Evolutionary conservation across 768 basidiomycete genomes (phyloP).

Genomic region (Wakefieldia striispora): DNA sequence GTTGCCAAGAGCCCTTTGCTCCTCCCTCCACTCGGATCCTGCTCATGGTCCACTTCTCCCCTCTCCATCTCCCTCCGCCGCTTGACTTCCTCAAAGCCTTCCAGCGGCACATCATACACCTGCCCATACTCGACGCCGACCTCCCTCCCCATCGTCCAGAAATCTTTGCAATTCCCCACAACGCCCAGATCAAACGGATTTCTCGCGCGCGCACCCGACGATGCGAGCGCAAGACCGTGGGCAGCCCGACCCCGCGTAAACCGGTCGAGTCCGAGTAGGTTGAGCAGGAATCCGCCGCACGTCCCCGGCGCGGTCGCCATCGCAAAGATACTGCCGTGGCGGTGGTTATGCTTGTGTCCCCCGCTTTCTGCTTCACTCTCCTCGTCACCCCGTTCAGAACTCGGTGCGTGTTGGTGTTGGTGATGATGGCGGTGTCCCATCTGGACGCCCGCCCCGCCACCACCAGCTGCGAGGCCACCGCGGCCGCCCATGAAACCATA

Average conservation of each 20-base stretch:
- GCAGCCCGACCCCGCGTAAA: constrained; percentile 91
- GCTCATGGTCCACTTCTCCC: constrained; percentile 39
- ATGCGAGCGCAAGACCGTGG: constrained; percentile 75
- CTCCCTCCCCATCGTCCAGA: constrained; percentile 86
- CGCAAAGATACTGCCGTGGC: constrained; percentile 37
- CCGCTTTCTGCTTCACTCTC: constrained; percentile 35
- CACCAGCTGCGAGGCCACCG: constrained; percentile 60
- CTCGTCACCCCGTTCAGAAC: constrained; percentile 49
- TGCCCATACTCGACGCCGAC: constrained; percentile 88
- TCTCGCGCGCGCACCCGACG: constrained; percentile 51
- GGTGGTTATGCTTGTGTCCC: constrained; percentile 45
- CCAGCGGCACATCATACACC: constrained; percentile 84
- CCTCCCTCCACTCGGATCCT: constrained; percentile 42
- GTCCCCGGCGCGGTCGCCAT: constrained; percentile 33
- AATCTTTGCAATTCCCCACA: constrained; percentile 82
- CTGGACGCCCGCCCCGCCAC: constrained; percentile 57
- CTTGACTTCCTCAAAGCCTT: constrained; percentile 81
- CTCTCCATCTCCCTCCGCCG: constrained; percentile 52
- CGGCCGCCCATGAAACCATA: constrained; percentile 98
- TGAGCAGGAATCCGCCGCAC: constrained; percentile 69
- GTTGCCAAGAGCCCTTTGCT: constrained; percentile 38
- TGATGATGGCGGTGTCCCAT: constrained; percentile 71
- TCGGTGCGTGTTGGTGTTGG: constrained; percentile 19
- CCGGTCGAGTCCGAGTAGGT: constrained; percentile 88
- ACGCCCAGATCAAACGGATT: constrained; percentile 93